Conservation (phyloP, 2,329 filamentous ascomycete species). For the Diaporthe destruens region DNA sequence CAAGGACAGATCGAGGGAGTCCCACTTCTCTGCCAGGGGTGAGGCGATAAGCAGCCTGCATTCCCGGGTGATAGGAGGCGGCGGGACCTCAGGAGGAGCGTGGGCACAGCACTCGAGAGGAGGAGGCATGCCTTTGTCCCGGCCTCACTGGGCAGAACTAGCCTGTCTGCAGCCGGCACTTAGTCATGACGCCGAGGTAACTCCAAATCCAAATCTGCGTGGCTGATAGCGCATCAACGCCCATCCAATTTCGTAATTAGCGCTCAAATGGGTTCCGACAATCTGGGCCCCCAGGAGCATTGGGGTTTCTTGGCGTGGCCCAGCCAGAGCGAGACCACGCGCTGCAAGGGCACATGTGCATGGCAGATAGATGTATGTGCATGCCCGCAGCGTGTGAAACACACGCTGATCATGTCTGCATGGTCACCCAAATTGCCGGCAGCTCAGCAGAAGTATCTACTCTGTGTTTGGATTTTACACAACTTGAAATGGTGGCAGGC, state of each 20-base stretch:
- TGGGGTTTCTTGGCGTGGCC: conserved; percentile 5
- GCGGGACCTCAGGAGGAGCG: background rate
- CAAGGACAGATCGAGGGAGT: background rate
- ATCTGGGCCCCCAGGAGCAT: conserved; percentile 14
- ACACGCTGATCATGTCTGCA: background rate
- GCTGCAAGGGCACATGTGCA: background rate
- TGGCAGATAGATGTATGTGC: background rate
- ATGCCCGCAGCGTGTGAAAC: background rate
- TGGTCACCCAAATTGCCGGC: background rate
- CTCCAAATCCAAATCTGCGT: conserved; percentile 2
- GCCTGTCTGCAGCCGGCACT: conserved; percentile 4
- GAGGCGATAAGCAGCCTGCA: conserved; percentile 22
- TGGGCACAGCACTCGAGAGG: no score
- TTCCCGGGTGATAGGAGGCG: background rate
- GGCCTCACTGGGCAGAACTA: no score
- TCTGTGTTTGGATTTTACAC: no score
- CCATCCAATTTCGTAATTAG: conserved; percentile 24
- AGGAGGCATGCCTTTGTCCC: background rate
- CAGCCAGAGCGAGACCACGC: background rate
- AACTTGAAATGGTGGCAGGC: no score
- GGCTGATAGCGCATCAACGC: conserved; percentile 10
- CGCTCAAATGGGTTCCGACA: conserved; percentile 24
- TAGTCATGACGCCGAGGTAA: conserved; percentile 29
- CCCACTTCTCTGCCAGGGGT: conserved; percentile 17
- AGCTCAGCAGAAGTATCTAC: background rate